Evolutionary conservation across 2,329 filamentous ascomycete genomes (phyloP), one percentile per base, ranked within the genome.

Genomic region (Fusarium cyanostomum): DNA sequence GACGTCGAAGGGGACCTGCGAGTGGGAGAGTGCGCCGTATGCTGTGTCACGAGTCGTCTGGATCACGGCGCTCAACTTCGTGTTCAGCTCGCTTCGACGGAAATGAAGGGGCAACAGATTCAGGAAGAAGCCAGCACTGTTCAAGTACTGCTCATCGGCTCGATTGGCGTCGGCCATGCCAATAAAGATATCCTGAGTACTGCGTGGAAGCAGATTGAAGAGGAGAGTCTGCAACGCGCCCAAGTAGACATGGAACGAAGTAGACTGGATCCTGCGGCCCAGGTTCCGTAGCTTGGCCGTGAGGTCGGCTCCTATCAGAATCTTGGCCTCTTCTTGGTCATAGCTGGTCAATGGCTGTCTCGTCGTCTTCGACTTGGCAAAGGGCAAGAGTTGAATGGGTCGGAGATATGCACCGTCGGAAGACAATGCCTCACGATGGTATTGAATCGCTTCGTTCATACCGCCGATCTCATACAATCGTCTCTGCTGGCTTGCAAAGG

Each of bases 111-210:
- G 45, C 2, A 59, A 45, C 1, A 58, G 28, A 16, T 59, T 59
- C 3, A 59, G 7, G 7, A 59, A 59, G 27, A 45, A 57, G 8
- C 56, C 56, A 4, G 58, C n/a, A 3, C 33, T 59, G 1, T 24
- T 8, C 7, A 34, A 13, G 9, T 58, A 59, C 7, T 28, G 31
- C 7, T 30, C 10, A 1, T 57, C 42, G 0, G 15, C 16, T 0
- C 56, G 56, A 1, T 59, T 59, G 11, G 56, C 53, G 5, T 59
- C 56, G 0, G 34, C 56, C 3, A 59, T 59, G 2, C 52, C 56
- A 2, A 59, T 37, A 1, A 43, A 58, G 5, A 56, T 27, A 4
- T 59, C 56, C 0, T 56, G 28, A 4, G 16, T 16, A 1, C 10
- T 26, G n/a, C n/a, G n/a, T 1, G 56, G 33, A 0, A 55, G 37